These are phyloP conservation scores for Malassezia japonica DNA, from an alignment of 1,284 basidiomycete species.

Conservation along the genomic window DNA sequence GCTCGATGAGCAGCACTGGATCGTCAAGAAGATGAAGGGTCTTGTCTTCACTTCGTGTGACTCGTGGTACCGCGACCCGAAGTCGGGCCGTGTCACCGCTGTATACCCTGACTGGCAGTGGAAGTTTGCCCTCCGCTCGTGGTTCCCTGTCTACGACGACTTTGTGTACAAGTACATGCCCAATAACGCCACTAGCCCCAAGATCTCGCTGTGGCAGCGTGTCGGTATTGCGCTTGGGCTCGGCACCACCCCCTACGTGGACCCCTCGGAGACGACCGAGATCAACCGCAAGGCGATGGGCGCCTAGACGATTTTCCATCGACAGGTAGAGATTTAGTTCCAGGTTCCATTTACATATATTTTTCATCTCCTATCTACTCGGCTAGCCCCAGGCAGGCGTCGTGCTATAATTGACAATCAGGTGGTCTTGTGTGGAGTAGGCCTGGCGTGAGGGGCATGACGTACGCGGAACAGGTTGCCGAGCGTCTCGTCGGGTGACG, in stretches of 20 bases:
- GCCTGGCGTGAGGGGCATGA: no score
- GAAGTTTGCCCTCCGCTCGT: slow-evolving; percentile 23
- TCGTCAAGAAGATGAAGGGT: slow-evolving; percentile 30
- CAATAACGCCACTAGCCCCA: slow-evolving; percentile 11
- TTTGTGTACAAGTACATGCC: slow-evolving; percentile 28
- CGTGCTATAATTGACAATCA: no score
- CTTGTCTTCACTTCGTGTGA: slow-evolving; percentile 36
- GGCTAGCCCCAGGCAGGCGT: no score
- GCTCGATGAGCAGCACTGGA: slow-evolving; percentile 38
- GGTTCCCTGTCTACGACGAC: slow-evolving; percentile 34
- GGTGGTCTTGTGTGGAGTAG: no score
- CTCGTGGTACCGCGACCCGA: slow-evolving; percentile 38
- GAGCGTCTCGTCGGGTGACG: no score
- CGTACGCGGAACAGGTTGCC: no score
- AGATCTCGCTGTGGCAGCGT: slow-evolving; percentile 26
- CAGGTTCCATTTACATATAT: no score
- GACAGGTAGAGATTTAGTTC: not conserved
- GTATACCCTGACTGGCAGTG: slow-evolving; percentile 43
- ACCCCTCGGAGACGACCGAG: slow-evolving; percentile 26
- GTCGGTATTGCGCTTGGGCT: slow-evolving; percentile 26
- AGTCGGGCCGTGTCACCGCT: slow-evolving; percentile 29
- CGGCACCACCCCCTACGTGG: slow-evolving; percentile 25
- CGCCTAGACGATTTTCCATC: slow-evolving; percentile 5
- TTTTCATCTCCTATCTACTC: no score
- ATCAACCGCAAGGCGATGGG: slow-evolving; percentile 29